Percentiles rank a stretch among this genome's conserved stretches.
These are phyloP conservation scores for Hansenula sp. DNA, from an alignment of 1,139 yeast genomes.

Conservation along the genomic window DNA sequence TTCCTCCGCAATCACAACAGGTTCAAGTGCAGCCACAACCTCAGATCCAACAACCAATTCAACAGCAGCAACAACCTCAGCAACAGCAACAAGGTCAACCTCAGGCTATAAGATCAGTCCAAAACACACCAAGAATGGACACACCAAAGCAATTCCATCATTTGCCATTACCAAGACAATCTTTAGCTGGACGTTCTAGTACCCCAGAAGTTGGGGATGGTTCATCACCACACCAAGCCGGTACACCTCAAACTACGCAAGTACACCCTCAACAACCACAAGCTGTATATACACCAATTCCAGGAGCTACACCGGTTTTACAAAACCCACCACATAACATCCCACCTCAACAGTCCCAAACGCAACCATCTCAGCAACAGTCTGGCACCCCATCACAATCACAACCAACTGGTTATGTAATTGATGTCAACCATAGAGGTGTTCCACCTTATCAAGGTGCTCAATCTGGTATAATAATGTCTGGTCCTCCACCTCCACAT, in stretches of 20 bases:
- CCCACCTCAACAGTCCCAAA: background rate
- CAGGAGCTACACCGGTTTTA: conserved; percentile 3
- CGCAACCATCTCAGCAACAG: background rate
- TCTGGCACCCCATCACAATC: conserved; percentile 3
- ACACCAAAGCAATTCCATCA: conserved; percentile 20
- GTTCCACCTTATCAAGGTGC: conserved; percentile 1
- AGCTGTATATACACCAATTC: background rate
- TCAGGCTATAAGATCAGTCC: background rate
- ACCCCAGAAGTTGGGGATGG: conserved; percentile 8
- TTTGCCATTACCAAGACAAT: conserved; percentile 20
- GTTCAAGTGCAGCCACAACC: conserved; percentile 3
- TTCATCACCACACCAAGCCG: background rate
- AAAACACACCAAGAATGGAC: conserved; percentile 5
- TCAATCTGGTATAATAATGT: conserved; percentile 2
- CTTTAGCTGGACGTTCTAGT: conserved; percentile 12
- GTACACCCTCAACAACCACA: background rate
- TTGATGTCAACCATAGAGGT: conserved; percentile 1
- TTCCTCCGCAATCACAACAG: conserved; percentile 1
- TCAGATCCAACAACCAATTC: conserved; percentile 3
- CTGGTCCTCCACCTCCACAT: background rate
- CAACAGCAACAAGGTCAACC: background rate
- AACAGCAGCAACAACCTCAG: conserved; percentile 2
- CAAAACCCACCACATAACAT: background rate
- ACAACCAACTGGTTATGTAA: background rate
- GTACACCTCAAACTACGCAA: background rate